Percentiles rank a stretch among this genome's conserved stretches.
phyloP scores from a whole-genome alignment of 2,329 filamentous ascomycete genomes.

The Penicillium palitans region DNA sequence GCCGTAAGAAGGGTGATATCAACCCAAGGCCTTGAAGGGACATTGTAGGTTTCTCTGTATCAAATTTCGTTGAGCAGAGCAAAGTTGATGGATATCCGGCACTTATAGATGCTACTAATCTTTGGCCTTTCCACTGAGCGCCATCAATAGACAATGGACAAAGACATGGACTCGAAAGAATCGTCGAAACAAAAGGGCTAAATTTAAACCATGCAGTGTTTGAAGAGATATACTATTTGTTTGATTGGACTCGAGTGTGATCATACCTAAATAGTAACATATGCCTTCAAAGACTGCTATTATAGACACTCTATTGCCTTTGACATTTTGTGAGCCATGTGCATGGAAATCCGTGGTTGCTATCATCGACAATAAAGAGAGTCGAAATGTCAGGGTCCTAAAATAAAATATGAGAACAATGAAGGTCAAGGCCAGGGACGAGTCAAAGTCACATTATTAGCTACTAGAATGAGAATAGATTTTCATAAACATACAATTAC shows the following conservation, averaged over 20 bases:
- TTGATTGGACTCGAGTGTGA: background rate
- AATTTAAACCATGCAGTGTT: background rate
- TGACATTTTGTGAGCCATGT: background rate
- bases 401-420: background rate
- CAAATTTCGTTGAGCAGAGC: background rate
- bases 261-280: background rate
- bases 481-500: background rate
- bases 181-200: background rate
- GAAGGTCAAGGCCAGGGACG: background rate
- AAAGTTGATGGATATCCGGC: too few species aligned
- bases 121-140: background rate
- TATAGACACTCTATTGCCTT: background rate
- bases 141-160: background rate
- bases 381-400: background rate
- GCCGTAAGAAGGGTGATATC: background rate
- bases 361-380: background rate
- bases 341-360: background rate
- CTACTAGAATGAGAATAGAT: background rate
- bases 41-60: background rate
- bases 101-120: background rate
- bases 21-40: background rate
- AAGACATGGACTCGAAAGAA: background rate
- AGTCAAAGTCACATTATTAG: background rate
- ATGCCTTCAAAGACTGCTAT: background rate
- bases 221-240: background rate